Percentiles rank a stretch among this genome's conserved stretches.
Evolutionary conservation across 2,329 filamentous ascomycete species (phyloP).

Genomic region (Aspergillus costaricaensis): DNA sequence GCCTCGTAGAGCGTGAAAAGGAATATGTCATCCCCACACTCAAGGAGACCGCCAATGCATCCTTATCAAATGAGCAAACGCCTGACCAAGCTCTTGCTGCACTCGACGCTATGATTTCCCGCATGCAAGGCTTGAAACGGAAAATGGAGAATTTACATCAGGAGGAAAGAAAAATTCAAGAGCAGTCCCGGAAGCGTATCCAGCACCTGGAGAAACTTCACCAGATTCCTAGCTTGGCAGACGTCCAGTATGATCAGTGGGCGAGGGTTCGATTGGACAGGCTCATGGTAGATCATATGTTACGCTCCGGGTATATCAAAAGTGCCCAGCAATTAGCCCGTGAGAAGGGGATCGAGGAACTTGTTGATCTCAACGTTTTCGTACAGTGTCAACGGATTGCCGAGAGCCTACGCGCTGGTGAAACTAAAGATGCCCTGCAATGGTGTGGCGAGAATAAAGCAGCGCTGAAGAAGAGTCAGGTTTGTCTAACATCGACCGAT

Average conservation of each 20-base stretch:
- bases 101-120: constrained; percentile 80
- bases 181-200: constrained; percentile 73
- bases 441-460: constrained; percentile 97
- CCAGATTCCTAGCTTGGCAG: constrained; percentile 75
- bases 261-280: constrained; percentile 77
- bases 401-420: constrained; percentile 68
- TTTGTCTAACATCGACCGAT: constrained; percentile 41
- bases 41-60: constrained; percentile 59
- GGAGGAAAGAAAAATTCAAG: constrained; percentile 76
- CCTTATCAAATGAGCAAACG: constrained; percentile 62
- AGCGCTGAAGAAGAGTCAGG: constrained; percentile 82
- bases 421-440: constrained; percentile 74
- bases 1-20: constrained; percentile 50
- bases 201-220: constrained; percentile 80
- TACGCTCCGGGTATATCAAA: constrained; percentile 78
- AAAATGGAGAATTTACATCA: constrained; percentile 77
- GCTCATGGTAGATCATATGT: constrained; percentile 86
- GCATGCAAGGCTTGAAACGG: constrained; percentile 83
- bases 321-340: constrained; percentile 74
- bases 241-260: constrained; percentile 94
- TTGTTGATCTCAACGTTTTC: constrained; percentile 90
- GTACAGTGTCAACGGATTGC: constrained; percentile 77
- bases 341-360: constrained; percentile 72
- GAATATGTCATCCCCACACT: constrained; percentile 52
- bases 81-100: constrained; percentile 74